A percentile compares a stretch with the other conserved stretches of the same genome.
Evolutionary conservation across 331 rosid genomes (phyloP).

Genomic region (Rosa hybrid): DNA sequence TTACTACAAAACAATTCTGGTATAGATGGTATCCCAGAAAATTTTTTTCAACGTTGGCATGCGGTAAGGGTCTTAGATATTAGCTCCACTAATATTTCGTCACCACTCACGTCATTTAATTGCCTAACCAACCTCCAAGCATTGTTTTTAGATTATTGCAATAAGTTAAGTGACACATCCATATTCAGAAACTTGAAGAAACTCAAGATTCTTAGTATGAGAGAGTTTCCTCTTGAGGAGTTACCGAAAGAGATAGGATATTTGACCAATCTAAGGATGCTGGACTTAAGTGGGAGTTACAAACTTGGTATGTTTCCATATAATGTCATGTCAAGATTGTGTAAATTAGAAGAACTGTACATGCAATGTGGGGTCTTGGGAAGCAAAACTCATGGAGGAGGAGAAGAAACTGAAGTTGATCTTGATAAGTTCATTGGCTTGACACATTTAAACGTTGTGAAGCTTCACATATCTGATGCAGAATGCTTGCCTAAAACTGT

Average conservation of each 20-base stretch:
- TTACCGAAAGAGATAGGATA: not conserved
- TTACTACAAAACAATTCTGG: too few relatives aligned
- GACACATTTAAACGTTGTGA: too few relatives aligned
- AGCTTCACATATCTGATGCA: not conserved
- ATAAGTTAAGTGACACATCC: not conserved
- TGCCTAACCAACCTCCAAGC: not conserved
- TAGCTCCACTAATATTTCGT: too few relatives aligned
- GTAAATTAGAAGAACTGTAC: not conserved
- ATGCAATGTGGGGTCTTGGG: not conserved
- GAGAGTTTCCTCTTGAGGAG: not conserved
- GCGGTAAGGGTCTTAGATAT: too few relatives aligned
- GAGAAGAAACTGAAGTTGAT: not conserved
- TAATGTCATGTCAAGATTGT: too few relatives aligned
- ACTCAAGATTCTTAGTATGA: not conserved
- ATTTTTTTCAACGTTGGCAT: too few relatives aligned
- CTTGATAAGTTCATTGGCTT: slow-evolving; percentile 22
- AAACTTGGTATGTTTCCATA: too few relatives aligned
- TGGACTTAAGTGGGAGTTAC: not conserved
- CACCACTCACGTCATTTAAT: too few relatives aligned
- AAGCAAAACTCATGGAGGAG: too few relatives aligned
- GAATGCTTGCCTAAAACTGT: not conserved
- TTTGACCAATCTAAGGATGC: not conserved
- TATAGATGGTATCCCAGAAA: too few relatives aligned
- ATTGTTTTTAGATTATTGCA: not conserved
- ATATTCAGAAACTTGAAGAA: too few relatives aligned